Evolutionary conservation across 2,329 filamentous ascomycete species (phyloP), one percentile per base, ranked within the genome.

Genomic region (Annulohypoxylon truncatum): DNA sequence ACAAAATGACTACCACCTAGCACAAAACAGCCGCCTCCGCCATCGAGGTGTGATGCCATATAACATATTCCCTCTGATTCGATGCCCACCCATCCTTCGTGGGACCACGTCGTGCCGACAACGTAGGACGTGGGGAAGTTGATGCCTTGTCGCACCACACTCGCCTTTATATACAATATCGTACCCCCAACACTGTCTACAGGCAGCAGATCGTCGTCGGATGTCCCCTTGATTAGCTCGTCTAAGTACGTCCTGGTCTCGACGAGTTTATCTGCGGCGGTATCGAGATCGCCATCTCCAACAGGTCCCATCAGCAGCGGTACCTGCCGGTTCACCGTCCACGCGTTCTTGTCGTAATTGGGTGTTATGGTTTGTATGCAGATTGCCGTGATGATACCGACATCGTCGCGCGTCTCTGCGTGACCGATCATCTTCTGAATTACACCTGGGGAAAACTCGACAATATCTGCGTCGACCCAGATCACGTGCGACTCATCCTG

Each of bases 11-110:
- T 69, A 7, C 76, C 76, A 13, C 75, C 76, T 10, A 77, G 52
- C 6, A 76, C 67, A 22, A 74, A 77, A 52, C 75, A 77, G 2
- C 73, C 71, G 28, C 73, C 71, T 20, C 73, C 72, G 8, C 74
- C 73, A 33, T 72, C 68, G 9, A 73, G 48, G 10, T 71, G 71
- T 42, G 71, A 71, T 2, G 72, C 73, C 35, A 73, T 55, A 46
- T 79, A 80, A 66, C 77, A 79, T 15, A 80, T 64, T 0, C 78
- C 78, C 55, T 80, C 78, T 2, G 77, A 77, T 68, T 79, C 78
- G 20, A 79, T 72, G 1, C 78, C 78, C 13, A 76, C 73, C 72
- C 73, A 77, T 4, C 78, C 78, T 4, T 77, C 71, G 33, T 73
- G 72, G 8, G 71, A 69, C 77, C 77, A 79, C 2, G 74, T 76